A percentile compares a stretch with the other conserved stretches of the same genome.
Conservation (phyloP, 2,329 filamentous ascomycete species). For the Penicillium brevicompactum region DNA sequence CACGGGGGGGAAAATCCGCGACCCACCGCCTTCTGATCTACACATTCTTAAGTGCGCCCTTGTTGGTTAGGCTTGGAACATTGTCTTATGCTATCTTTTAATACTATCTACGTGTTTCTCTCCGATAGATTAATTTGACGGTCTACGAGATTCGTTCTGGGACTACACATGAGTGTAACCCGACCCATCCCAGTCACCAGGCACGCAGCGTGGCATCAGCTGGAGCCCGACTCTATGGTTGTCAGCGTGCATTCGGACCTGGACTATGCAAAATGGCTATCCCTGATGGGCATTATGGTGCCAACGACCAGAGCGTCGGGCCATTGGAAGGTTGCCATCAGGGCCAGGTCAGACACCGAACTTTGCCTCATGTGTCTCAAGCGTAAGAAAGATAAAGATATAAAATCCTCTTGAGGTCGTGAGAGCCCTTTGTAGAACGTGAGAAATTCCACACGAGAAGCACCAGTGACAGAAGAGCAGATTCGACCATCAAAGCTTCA, state of each 20-base stretch:
- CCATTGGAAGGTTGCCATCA: slow-evolving; percentile 11
- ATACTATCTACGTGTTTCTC: background rate
- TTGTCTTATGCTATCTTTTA: background rate
- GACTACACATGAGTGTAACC: slow-evolving; percentile 1
- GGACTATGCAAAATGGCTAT: background rate
- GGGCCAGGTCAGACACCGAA: slow-evolving; percentile 6
- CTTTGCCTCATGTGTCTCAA: background rate
- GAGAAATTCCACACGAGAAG: no score
- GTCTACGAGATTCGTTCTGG: slow-evolving; percentile 5
- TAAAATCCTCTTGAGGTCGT: background rate
- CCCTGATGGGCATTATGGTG: background rate
- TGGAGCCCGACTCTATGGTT: background rate
- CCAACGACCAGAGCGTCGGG: background rate
- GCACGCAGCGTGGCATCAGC: slow-evolving; percentile 9
- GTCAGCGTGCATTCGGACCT: background rate
- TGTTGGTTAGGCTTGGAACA: background rate
- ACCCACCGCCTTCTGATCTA: slow-evolving; percentile 20
- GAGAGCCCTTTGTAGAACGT: no score
- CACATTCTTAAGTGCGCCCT: slow-evolving; percentile 10
- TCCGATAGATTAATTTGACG: background rate
- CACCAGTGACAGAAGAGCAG: background rate
- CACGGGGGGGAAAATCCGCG: slow-evolving; percentile 15
- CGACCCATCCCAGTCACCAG: slow-evolving; percentile 3
- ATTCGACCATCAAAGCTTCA: background rate
- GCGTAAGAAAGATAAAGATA: background rate